Conservation (phyloP, 208 protist species). For the Blechomonas ayalai region DNA sequence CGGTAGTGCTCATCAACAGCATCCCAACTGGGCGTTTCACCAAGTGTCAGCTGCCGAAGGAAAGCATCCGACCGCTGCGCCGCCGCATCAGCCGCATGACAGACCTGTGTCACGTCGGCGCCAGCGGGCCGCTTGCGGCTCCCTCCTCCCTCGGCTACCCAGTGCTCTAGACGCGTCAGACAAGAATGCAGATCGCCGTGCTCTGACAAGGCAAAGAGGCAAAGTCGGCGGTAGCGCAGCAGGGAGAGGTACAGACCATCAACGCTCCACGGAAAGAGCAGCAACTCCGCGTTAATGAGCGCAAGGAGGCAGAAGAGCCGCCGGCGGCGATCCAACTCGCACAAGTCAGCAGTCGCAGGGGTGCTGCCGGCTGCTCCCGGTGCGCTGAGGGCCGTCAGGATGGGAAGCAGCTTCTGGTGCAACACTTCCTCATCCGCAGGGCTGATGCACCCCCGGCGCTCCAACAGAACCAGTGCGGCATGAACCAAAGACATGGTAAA, state of each 20-base stretch:
- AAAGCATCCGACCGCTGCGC: constrained; percentile 1
- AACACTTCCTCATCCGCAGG: constrained; percentile 21
- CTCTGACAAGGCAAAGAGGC: constrained; percentile 1
- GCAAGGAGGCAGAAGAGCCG: constrained; percentile 6
- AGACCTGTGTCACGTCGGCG: neutral
- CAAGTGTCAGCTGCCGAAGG: neutral
- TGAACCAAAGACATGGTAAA: constrained; percentile 34
- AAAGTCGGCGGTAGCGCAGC: constrained; percentile 19
- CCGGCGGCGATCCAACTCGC: neutral
- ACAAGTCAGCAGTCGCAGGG: neutral
- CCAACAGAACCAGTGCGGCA: constrained; percentile 22
- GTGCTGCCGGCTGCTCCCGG: neutral
- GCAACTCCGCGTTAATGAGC: constrained; percentile 6
- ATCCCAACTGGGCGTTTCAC: neutral
- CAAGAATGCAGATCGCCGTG: constrained; percentile 1
- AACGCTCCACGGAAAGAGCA: constrained; percentile 21
- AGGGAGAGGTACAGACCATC: constrained; percentile 22
- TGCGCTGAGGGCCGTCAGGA: constrained; percentile 10
- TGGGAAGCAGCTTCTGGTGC: constrained; percentile 16
- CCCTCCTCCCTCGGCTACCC: constrained; percentile 6
- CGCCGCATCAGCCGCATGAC: constrained; percentile 2
- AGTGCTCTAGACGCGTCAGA: constrained; percentile 1
- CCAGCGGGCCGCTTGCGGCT: neutral
- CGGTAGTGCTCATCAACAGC: constrained; percentile 16
- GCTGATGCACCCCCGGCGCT: constrained; percentile 23